Evolutionary conservation across 1,139 yeast species (phyloP).

Genomic region (Zygosaccharomyces sapae): DNA sequence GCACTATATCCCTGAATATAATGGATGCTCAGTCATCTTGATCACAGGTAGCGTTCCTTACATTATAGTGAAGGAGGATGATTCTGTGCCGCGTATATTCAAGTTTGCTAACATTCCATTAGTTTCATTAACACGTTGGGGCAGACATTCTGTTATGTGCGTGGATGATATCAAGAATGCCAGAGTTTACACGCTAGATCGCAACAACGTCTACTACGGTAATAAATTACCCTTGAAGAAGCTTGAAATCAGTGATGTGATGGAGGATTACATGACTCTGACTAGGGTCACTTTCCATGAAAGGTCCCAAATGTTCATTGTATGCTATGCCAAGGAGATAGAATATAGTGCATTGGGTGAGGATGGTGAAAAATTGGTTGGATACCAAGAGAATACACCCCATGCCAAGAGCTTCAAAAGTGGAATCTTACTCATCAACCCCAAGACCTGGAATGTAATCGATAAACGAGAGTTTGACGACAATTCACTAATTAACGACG

Average conservation of each 20-base stretch:
- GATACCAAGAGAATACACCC: conserved; percentile 48
- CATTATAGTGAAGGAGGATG: conserved; percentile 58
- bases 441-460: conserved; percentile 70
- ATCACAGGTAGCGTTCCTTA: conserved; percentile 76
- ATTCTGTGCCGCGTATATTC: conserved; percentile 63
- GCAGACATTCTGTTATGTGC: conserved; percentile 47
- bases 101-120: conserved; percentile 63
- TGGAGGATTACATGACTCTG: conserved; percentile 55
- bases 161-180: conserved; percentile 71
- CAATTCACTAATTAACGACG: conserved; percentile 54
- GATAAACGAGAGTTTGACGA: conserved; percentile 64
- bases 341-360: conserved; percentile 71
- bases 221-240: conserved; percentile 59
- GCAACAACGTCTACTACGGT: conserved; percentile 48
- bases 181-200: conserved; percentile 51
- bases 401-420: conserved; percentile 58
- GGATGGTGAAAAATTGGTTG: conserved; percentile 63
- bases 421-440: conserved; percentile 61
- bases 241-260: conserved; percentile 34
- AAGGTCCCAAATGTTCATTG: conserved; percentile 56
- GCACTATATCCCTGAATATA: conserved; percentile 55
- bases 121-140: conserved; percentile 48
- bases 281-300: conserved; percentile 72
- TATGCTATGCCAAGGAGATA: conserved; percentile 60
- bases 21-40: conserved; percentile 58